Base-by-base conservation (phyloP, 495 filamentous ascomycete species). In the Aspergillus egyptiacus region DNA sequence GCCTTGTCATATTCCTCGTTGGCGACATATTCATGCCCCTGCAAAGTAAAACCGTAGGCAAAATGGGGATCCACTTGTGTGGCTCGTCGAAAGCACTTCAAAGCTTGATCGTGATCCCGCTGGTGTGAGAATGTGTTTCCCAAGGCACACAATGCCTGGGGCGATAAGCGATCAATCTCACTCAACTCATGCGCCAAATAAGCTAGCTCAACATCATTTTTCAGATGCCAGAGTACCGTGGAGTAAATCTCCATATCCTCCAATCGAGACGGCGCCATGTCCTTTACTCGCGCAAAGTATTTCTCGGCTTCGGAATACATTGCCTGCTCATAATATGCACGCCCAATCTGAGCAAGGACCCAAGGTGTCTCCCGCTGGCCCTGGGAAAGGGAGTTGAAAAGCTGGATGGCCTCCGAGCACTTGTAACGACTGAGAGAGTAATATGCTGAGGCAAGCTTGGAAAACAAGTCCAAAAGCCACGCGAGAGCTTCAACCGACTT, bases 1-100 rank as follows among this genome's bases (percentile, higher is more conserved):
- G 93, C 93, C 54, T 95, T 96, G 70, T 96, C 91, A 59, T 89
- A 96, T 65, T 98, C 93, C 59, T 98, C 93, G 50, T 95, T 97
- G 18, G 84, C 78, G n/a, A 96, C 84, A 64, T 95, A 89, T 62
- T 98, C 93, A 61, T 98, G 93, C 1, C 93, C 93, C 60, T 96
- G 91, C 7, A 98, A 71, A 1, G 94, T 96, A 61, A 89, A 96
- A 6, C 88, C 91, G 60, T 98, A 98, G 2, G 93, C 91, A 66
- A 96, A 95, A 30, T 81, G 84, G 6, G 89, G 85, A 63, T 96
- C 79, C 6, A 97, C 71, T 63, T 94, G 87, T 1, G 88, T 95
- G 4, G 93, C 93, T 35, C 93, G 81, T 60, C 90, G 95, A 79
- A 98, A 98, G 62, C 93, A 96, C 50, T 85, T 84, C 38, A 98